These are phyloP conservation scores for Phytophthora quininea DNA, from an alignment of 352 stramenopile species.

Conservation along the genomic window DNA sequence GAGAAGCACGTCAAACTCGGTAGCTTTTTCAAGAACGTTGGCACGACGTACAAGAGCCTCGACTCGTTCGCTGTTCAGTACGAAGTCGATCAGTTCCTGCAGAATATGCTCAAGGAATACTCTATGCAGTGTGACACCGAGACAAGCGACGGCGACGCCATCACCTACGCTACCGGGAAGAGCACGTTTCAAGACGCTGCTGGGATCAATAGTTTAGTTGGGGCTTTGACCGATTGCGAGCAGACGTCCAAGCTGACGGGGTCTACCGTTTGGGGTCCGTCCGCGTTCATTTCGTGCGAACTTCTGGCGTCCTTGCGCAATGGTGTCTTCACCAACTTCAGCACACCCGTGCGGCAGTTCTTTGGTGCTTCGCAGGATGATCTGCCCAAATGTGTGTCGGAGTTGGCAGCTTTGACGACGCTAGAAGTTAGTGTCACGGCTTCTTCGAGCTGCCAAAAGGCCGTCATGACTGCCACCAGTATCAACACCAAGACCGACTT, in stretches of 20 bases:
- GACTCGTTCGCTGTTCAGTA: conserved; percentile 59
- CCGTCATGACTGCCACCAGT: conserved; percentile 59
- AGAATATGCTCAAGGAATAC: conserved; percentile 64
- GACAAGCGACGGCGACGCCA: conserved; percentile 30
- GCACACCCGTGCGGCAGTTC: conserved; percentile 56
- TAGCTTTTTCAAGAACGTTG: conserved; percentile 40
- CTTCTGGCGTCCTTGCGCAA: conserved; percentile 72
- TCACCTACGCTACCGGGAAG: conserved; percentile 47
- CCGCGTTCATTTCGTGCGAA: conserved; percentile 68
- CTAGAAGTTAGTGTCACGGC: conserved; percentile 46
- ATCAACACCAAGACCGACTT: conserved; percentile 65
- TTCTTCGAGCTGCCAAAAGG: conserved; percentile 46
- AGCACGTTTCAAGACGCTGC: conserved; percentile 52
- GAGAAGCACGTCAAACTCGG: conserved; percentile 37
- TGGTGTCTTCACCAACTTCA: conserved; percentile 81
- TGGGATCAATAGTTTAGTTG: conserved; percentile 52
- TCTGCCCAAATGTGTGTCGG: conserved; percentile 60
- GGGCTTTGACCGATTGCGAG: conserved; percentile 56
- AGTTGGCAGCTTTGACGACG: conserved; percentile 51
- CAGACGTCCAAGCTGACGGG: conserved; percentile 51
- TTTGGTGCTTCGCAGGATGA: conserved; percentile 50
- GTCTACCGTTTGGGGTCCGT: conserved; percentile 41
- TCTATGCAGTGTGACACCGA: conserved; percentile 47
- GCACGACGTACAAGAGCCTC: conserved; percentile 40
- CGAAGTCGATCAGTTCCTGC: conserved; percentile 61